A percentile compares a stretch with the other conserved stretches of the same genome.
Conservation (phyloP, 2,329 filamentous ascomycete species). For the Neonectria ditissima region DNA sequence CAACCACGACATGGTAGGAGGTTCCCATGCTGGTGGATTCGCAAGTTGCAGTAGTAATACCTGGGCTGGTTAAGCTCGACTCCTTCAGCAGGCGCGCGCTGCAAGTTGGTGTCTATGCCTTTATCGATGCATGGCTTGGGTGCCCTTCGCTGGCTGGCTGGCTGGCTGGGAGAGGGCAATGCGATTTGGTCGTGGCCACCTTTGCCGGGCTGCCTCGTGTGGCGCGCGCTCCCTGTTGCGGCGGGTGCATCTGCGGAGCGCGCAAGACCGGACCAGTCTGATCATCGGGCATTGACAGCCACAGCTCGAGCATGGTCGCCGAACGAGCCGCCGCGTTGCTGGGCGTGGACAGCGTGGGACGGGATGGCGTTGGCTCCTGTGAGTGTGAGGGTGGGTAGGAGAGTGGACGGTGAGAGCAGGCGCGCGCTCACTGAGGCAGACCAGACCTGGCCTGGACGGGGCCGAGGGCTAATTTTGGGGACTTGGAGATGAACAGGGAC, state of each 20-base stretch:
- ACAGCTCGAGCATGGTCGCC: constrained; percentile 25
- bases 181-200: constrained; percentile 9
- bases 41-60: constrained; percentile 17
- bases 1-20: constrained; percentile 10
- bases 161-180: constrained; percentile 14
- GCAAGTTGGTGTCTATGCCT: constrained; percentile 7
- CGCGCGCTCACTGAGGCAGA: constrained; percentile 30
- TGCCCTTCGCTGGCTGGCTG: constrained; percentile 15
- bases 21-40: constrained; percentile 12
- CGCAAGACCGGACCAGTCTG: constrained; percentile 23
- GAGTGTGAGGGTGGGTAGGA: constrained; percentile 14
- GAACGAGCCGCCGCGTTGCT: constrained; percentile 17
- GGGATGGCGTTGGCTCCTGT: constrained; percentile 19
- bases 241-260: constrained; percentile 21
- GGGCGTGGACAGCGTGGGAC: constrained; percentile 16
- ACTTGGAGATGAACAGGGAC: constrained; percentile 19
- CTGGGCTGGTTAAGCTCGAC: constrained; percentile 11
- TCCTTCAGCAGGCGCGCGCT: constrained; percentile 22
- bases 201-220: constrained; percentile 24
- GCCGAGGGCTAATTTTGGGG: constrained; percentile 26
- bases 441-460: constrained; percentile 10
- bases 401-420: constrained; percentile 26
- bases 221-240: constrained; percentile 27
- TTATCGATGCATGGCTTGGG: constrained; percentile 16
- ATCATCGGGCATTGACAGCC: constrained; percentile 24